phyloP scores from a whole-genome alignment of 148 eudicot genomes.

The Pouteria glomerata region DNA sequence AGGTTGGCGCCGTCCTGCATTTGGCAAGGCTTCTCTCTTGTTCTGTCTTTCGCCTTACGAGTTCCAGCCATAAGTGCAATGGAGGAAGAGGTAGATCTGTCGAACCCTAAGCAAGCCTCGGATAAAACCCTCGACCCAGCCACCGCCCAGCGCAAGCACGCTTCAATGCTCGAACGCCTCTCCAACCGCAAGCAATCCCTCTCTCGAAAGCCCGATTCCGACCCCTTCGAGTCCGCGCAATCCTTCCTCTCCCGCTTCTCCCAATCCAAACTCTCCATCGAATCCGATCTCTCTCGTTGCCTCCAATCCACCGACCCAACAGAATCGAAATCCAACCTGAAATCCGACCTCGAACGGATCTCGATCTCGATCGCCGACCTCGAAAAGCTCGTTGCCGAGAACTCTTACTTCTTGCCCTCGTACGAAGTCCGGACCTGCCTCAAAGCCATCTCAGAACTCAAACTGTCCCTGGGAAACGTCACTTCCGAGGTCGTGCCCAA shows the following conservation, averaged over 20 bases:
- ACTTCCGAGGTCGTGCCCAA: conserved; percentile 45
- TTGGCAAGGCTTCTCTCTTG: too few species aligned
- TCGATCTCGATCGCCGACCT: conserved; percentile 48
- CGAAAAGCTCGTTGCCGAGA: conserved; percentile 66
- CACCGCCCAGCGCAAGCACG: conserved; percentile 42
- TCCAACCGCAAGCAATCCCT: conserved; percentile 47
- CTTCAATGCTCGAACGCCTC: conserved; percentile 73
- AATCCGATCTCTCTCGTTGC: conserved; percentile 32
- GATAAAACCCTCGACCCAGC: conserved; percentile 9
- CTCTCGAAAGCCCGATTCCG: conserved; percentile 20
- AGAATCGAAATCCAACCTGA: conserved; percentile 13
- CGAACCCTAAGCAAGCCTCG: not conserved
- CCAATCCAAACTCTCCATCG: conserved; percentile 47
- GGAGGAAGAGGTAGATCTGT: conserved; percentile 11
- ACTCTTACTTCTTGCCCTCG: conserved; percentile 66
- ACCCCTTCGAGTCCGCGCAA: conserved; percentile 48
- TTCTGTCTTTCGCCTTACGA: not conserved
- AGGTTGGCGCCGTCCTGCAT: too few species aligned
- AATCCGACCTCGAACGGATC: conserved; percentile 30
- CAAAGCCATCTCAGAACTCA: conserved; percentile 43
- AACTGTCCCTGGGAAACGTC: conserved; percentile 47
- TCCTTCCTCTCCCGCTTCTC: conserved; percentile 56
- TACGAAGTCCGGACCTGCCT: conserved; percentile 74
- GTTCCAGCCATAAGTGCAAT: conserved; percentile 1
- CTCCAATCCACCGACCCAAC: conserved; percentile 28